Conservation (phyloP, 192 early-diverging fungal genomes). For the Rhizophagus prolifer region DNA sequence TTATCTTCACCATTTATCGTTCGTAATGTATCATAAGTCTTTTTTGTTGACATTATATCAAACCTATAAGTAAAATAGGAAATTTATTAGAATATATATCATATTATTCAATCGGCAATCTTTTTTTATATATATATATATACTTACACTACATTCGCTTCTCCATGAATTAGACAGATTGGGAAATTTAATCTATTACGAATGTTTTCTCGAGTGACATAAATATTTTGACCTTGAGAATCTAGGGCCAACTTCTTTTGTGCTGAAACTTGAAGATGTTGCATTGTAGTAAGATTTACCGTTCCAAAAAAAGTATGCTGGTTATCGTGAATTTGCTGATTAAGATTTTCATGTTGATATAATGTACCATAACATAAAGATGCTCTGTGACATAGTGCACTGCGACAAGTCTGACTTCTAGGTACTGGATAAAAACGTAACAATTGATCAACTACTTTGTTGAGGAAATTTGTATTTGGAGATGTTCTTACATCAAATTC, state of each 20-base stretch:
- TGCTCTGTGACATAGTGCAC: slow-evolving; percentile 40
- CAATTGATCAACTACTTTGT: slow-evolving; percentile 34
- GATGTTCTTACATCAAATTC: slow-evolving; percentile 28
- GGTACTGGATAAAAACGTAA: slow-evolving; percentile 41
- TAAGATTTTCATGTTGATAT: slow-evolving; percentile 42
- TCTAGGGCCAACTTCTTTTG: slow-evolving; percentile 32
- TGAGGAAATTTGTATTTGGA: slow-evolving; percentile 31
- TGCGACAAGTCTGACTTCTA: slow-evolving; percentile 37
- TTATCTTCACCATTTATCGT: background rate
- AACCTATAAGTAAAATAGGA: slow-evolving; percentile 1
- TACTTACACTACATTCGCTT: slow-evolving; percentile 40
- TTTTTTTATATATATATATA: background rate
- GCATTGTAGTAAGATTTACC: slow-evolving; percentile 40
- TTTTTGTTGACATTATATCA: slow-evolving; percentile 6
- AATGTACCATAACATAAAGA: slow-evolving; percentile 38
- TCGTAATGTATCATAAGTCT: slow-evolving; percentile 12
- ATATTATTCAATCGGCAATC: background rate
- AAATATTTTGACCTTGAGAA: slow-evolving; percentile 29
- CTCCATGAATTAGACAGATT: slow-evolving; percentile 41
- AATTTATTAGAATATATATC: background rate
- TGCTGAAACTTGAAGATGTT: slow-evolving; percentile 25
- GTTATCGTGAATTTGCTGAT: slow-evolving; percentile 42
- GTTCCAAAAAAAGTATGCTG: slow-evolving; percentile 36
- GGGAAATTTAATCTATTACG: slow-evolving; percentile 38
- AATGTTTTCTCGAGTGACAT: slow-evolving; percentile 33